Evolutionary conservation across 768 basidiomycete species (phyloP).

Genomic region (Mycena maculata): DNA sequence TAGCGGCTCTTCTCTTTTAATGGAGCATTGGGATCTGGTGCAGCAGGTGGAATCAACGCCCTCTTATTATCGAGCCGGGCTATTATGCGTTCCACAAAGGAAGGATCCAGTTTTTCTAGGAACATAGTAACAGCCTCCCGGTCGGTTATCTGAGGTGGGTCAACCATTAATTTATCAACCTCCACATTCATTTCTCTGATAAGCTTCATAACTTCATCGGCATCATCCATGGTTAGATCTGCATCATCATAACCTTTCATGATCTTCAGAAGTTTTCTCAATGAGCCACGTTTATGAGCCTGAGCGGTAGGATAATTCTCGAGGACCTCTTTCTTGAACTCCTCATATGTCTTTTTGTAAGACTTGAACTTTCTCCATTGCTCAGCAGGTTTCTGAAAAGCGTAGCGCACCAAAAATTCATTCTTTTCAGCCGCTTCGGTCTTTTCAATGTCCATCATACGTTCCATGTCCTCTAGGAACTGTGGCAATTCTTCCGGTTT

Average conservation of each 20-base stretch:
- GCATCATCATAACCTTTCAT: neutral
- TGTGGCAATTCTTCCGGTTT: neutral
- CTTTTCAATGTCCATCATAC: neutral
- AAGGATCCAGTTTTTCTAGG: neutral
- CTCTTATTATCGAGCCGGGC: neutral
- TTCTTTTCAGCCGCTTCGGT: neutral
- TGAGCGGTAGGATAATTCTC: constrained; percentile 1
- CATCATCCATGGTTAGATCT: neutral
- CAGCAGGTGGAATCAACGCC: neutral
- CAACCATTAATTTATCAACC: neutral
- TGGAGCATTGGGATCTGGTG: no score
- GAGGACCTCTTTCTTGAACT: constrained; percentile 15
- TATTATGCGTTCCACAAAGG: neutral
- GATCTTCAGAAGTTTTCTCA: neutral
- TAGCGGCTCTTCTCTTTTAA: no score
- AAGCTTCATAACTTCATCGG: neutral
- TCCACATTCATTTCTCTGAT: neutral
- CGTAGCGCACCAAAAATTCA: neutral
- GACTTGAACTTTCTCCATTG: neutral
- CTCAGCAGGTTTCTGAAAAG: neutral
- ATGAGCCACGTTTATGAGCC: neutral
- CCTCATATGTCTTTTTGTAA: neutral
- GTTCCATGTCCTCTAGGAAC: constrained; percentile 10
- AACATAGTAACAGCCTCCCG: constrained; percentile 3
- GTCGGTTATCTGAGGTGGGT: neutral